phyloP scores from a whole-genome alignment of 2,329 filamentous ascomycete species.

The Colletotrichum musae region DNA sequence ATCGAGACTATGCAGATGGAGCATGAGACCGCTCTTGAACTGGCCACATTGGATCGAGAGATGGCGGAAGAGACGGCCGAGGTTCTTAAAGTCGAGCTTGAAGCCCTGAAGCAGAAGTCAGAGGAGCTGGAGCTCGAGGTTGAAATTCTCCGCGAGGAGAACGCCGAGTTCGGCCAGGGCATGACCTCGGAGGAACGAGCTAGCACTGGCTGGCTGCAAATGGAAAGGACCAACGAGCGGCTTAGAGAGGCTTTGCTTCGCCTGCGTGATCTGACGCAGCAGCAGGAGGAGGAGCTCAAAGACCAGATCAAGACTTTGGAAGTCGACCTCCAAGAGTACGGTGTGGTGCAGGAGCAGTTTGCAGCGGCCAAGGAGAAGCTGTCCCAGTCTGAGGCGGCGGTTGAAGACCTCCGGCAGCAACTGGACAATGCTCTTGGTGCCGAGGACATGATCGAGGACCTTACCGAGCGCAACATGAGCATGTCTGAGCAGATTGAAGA shows the following conservation, averaged over 20 bases:
- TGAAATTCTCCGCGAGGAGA: slow-evolving; percentile 90
- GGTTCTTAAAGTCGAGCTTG: slow-evolving; percentile 83
- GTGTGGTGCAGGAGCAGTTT: slow-evolving; percentile 77
- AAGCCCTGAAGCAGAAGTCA: slow-evolving; percentile 79
- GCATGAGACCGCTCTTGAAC: slow-evolving; percentile 86
- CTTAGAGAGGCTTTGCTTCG: slow-evolving; percentile 87
- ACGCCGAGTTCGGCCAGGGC: slow-evolving; percentile 84
- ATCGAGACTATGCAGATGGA: slow-evolving; percentile 85
- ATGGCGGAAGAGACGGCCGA: slow-evolving; percentile 97
- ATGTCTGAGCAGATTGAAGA: slow-evolving; percentile 88
- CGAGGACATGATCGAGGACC: slow-evolving; percentile 94
- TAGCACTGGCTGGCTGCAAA: slow-evolving; percentile 89
- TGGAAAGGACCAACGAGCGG: slow-evolving; percentile 91
- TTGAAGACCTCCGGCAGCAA: slow-evolving; percentile 91
- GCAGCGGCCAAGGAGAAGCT: slow-evolving; percentile 81
- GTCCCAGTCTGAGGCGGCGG: slow-evolving; percentile 77
- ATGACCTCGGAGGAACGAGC: slow-evolving; percentile 91
- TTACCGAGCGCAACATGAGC: slow-evolving; percentile 88
- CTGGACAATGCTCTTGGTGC: slow-evolving; percentile 89
- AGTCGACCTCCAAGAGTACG: slow-evolving; percentile 79
- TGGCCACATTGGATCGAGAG: slow-evolving; percentile 90
- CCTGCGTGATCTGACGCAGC: slow-evolving; percentile 88
- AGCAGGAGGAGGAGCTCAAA: slow-evolving; percentile 85
- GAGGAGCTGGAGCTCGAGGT: slow-evolving; percentile 92
- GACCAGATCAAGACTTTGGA: slow-evolving; percentile 82